phyloP scores from a whole-genome alignment of 805 yeast genomes.

The Lachancea dasiensis region DNA sequence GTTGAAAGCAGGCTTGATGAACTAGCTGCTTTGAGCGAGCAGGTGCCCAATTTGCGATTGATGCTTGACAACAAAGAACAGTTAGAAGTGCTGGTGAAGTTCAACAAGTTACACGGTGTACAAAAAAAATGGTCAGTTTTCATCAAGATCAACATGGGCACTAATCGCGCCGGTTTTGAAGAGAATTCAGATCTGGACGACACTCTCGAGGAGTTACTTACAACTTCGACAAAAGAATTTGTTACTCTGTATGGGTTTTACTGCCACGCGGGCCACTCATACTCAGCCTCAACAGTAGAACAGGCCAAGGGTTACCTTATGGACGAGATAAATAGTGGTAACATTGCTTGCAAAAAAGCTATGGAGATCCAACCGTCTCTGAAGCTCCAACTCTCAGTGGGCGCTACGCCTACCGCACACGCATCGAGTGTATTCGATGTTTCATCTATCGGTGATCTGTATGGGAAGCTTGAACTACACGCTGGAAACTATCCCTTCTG shows the following conservation, averaged over 20 bases:
- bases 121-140: constrained; percentile 50
- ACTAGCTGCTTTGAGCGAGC: constrained; percentile 38
- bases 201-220: neutral
- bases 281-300: constrained; percentile 39
- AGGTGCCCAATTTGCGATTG: constrained; percentile 43
- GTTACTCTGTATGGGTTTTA: constrained; percentile 61
- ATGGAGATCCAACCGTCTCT: constrained; percentile 26
- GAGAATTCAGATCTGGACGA: neutral
- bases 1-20: constrained; percentile 43
- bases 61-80: constrained; percentile 61
- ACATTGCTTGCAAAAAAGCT: constrained; percentile 41
- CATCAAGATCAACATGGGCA: constrained; percentile 66
- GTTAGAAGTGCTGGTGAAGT: constrained; percentile 41
- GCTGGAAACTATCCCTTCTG: constrained; percentile 77
- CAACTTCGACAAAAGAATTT: constrained; percentile 14
- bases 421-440: constrained; percentile 11
- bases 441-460: constrained; percentile 18
- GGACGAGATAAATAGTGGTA: constrained; percentile 54
- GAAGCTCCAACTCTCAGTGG: constrained; percentile 55
- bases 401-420: constrained; percentile 79
- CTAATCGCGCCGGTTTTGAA: constrained; percentile 58
- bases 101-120: constrained; percentile 18
- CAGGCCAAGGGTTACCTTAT: constrained; percentile 44
- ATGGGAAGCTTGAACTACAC: constrained; percentile 56
- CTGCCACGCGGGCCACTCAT: constrained; percentile 78